A percentile compares a stretch with the other conserved stretches of the same genome.
Conservation (phyloP, 2,329 filamentous ascomycete genomes). For the Sporothrix variecibatus region DNA sequence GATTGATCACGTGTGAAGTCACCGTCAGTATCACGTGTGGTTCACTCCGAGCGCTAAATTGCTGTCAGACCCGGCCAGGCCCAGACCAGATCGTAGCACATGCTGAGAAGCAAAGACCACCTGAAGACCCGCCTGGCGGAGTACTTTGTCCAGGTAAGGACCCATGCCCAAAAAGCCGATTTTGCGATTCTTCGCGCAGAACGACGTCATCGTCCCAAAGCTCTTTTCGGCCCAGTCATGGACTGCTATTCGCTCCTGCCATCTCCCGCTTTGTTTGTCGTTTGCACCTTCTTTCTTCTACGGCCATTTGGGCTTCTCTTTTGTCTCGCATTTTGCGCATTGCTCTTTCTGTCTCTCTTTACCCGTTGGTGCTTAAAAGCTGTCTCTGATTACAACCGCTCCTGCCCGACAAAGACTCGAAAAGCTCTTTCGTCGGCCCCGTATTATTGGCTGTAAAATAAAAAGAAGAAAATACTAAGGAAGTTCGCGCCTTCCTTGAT, state of each 20-base stretch:
- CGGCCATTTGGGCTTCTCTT: not conserved
- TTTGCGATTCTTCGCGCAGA: slow-evolving; percentile 16
- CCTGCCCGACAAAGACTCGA: slow-evolving; percentile 12
- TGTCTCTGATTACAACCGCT: slow-evolving; percentile 3
- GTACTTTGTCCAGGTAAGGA: slow-evolving; percentile 13
- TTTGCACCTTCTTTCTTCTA: not conserved
- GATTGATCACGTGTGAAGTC: not conserved
- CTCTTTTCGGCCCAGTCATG: slow-evolving; percentile 5
- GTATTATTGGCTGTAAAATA: not conserved
- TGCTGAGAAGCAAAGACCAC: not conserved
- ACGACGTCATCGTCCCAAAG: slow-evolving; percentile 19
- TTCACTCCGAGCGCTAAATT: not conserved
- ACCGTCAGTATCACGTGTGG: not conserved
- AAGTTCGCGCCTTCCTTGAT: slow-evolving; percentile 6
- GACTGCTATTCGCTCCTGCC: not conserved
- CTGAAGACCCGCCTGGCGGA: not conserved
- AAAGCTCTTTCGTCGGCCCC: not conserved
- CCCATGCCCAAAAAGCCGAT: not conserved
- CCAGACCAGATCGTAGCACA: slow-evolving; percentile 1
- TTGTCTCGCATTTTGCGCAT: not conserved
- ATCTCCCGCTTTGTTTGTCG: not conserved
- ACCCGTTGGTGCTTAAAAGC: not conserved
- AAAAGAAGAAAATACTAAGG: not conserved
- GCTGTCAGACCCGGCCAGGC: not conserved
- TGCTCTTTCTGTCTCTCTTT: slow-evolving; percentile 1